These are phyloP conservation scores for Stropharia rugosoannulata DNA, from an alignment of 768 basidiomycete genomes.

Conservation along the genomic window DNA sequence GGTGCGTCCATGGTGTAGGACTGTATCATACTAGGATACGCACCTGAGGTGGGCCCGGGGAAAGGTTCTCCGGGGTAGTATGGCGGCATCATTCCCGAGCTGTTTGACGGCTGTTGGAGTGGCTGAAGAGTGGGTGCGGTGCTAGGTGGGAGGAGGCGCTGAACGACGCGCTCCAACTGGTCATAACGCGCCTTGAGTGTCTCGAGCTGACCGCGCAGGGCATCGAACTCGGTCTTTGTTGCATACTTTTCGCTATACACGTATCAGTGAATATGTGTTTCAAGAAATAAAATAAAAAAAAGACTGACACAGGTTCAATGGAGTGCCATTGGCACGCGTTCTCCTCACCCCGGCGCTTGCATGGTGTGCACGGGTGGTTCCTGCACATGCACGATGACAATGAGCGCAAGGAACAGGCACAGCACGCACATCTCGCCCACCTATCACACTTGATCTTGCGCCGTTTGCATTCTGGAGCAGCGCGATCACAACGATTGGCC, in stretches of 20 bases:
- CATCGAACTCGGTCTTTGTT: slow-evolving; percentile 73
- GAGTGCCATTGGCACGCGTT: slow-evolving; percentile 82
- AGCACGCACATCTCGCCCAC: slow-evolving; percentile 4
- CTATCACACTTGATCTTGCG: too few relatives aligned
- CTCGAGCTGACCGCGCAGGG: slow-evolving; percentile 60
- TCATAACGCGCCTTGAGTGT: slow-evolving; percentile 67
- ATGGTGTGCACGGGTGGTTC: slow-evolving; percentile 80
- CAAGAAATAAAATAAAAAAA: slow-evolving; percentile 22
- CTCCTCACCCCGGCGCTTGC: slow-evolving; percentile 77
- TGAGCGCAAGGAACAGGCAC: not conserved
- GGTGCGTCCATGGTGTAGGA: slow-evolving; percentile 17
- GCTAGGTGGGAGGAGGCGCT: slow-evolving; percentile 38
- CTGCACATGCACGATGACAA: slow-evolving; percentile 31
- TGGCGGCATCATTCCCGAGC: slow-evolving; percentile 1
- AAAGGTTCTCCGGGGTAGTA: not conserved
- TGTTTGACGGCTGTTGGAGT: slow-evolving; percentile 15
- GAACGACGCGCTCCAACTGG: slow-evolving; percentile 55
- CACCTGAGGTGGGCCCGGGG: not conserved
- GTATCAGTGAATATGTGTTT: slow-evolving; percentile 3
- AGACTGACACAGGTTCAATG: slow-evolving; percentile 74
- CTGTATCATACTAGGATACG: slow-evolving; percentile 32
- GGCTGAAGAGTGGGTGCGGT: slow-evolving; percentile 22
- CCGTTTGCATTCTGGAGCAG: too few relatives aligned
- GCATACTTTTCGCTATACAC: slow-evolving; percentile 74
- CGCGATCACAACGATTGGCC: slow-evolving; percentile 7